These are phyloP conservation scores for Leavenworthia alabamica DNA, from an alignment of 345 rosid genomes.

Conservation along the genomic window DNA sequence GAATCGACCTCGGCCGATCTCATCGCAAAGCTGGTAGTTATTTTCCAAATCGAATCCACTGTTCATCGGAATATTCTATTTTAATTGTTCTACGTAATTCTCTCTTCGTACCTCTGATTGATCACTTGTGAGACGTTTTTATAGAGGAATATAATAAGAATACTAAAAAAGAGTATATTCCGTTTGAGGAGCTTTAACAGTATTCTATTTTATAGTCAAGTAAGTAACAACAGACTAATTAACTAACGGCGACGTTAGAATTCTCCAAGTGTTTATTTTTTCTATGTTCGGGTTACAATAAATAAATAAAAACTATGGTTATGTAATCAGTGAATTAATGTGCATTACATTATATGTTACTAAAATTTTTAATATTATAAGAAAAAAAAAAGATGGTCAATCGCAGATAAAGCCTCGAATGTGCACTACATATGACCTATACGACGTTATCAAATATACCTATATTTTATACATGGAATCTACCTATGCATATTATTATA, in stretches of 20 bases:
- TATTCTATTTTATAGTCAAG: constrained; percentile 5
- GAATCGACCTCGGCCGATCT: constrained; percentile 74
- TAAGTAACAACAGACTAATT: constrained; percentile 5
- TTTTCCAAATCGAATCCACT: constrained; percentile 36
- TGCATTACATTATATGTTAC: neutral
- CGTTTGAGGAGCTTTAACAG: constrained; percentile 9
- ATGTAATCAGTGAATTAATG: neutral
- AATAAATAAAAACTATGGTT: neutral
- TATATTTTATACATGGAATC: neutral
- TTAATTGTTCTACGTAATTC: neutral
- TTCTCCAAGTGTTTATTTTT: neutral
- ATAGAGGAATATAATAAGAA: constrained; percentile 19
- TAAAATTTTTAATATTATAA: neutral
- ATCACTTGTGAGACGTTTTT: neutral
- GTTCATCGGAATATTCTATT: constrained; percentile 15
- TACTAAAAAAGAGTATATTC: constrained; percentile 22
- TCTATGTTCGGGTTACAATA: neutral
- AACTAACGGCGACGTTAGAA: constrained; percentile 10
- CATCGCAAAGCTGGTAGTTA: constrained; percentile 53
- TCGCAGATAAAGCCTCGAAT: neutral
- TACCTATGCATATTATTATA: neutral
- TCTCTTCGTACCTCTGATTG: neutral
- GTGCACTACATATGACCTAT: neutral
- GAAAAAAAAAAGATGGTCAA: neutral
- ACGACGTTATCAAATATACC: neutral